These are phyloP conservation scores for Xylaria sp. DNA, from an alignment of 2,329 filamentous ascomycete genomes.

Conservation along the genomic window DNA sequence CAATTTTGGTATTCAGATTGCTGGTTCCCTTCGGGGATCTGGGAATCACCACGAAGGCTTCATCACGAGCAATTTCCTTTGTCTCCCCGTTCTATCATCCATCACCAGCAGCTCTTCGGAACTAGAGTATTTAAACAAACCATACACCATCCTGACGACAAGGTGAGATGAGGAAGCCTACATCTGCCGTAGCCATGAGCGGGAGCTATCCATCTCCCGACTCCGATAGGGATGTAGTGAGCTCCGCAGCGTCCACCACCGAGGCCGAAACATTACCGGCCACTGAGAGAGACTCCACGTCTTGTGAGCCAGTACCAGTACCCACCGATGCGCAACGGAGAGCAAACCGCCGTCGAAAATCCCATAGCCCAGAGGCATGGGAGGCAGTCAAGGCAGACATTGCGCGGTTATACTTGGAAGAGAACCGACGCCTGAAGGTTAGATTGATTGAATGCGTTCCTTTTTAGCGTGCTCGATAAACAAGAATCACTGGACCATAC, in stretches of 20 bases:
- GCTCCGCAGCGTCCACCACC: constrained; percentile 18
- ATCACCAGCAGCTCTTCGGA: neutral
- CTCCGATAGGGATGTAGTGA: constrained; percentile 12
- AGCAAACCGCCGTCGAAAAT: constrained; percentile 38
- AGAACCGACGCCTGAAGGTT: constrained; percentile 46
- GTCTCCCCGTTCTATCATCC: neutral
- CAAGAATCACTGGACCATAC: neutral
- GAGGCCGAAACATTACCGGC: constrained; percentile 13
- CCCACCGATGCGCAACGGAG: constrained; percentile 11
- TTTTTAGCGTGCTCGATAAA: neutral
- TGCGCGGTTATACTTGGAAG: constrained; percentile 44
- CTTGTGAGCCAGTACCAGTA: constrained; percentile 17
- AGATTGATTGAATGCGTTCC: constrained; percentile 16
- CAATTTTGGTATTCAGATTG: constrained; percentile 14
- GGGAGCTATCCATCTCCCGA: constrained; percentile 27
- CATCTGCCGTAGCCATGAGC: constrained; percentile 9
- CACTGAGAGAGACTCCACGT: constrained; percentile 12
- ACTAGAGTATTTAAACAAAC: neutral
- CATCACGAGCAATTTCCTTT: neutral
- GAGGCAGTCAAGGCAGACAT: constrained; percentile 44
- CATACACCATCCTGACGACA: neutral
- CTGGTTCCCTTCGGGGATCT: constrained; percentile 26
- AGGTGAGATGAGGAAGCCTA: constrained; percentile 1
- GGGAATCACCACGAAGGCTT: constrained; percentile 21
- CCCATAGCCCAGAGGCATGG: constrained; percentile 41